Evolutionary conservation across 2,329 filamentous ascomycete genomes (phyloP), one percentile per base, ranked within the genome.

Genomic region (Colletotrichum navitas): DNA sequence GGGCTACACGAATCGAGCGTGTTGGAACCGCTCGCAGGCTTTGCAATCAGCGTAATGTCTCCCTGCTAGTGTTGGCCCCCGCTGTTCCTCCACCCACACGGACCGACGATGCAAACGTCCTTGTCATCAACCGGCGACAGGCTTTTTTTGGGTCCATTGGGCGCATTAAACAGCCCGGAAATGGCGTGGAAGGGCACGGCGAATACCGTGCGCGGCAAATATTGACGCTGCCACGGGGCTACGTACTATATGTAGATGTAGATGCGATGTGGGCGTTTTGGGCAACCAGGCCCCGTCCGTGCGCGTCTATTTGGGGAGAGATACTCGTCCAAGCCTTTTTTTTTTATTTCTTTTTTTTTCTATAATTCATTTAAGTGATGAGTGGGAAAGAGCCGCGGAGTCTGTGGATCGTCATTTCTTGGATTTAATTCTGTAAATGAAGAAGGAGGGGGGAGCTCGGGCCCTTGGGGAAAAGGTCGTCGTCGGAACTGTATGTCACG

Each of bases 251-350:
- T 12, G 39, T 49, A 14, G 36, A 39, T 39, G 11, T 36, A 36
- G 34, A 11, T 21, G 4, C 16, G 51, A n/a, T 45, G 52, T 29
- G 18, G 45, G 65, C 59, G 54, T 14, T 32, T 12, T 18, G 26
- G 34, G 47, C 36, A 32, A 52, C 34, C 54, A 21, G 12, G 26
- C 24, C 2, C 36, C n/a, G 39, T 60, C 67, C 47, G 67, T 69
- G 67, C 67, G 67, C 54, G 39, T n/a, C 55, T 60, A 69, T 66
- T 60, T 39, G 54, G 60, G 54, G 62, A 26, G 10, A 21, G 45
- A 45, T 45, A 6, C 21, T 21, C 43, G 43, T 0, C 18, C 43
- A n/a, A n/a, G 43, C 18, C 11, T 11, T 41, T 5, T 41, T 41
- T 16, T 39, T 14, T 14, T 16, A n/a, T n/a, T n/a, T n/a, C n/a